Evolutionary conservation across 2,329 filamentous ascomycete genomes (phyloP).

Genomic region (Alternaria dauci): DNA sequence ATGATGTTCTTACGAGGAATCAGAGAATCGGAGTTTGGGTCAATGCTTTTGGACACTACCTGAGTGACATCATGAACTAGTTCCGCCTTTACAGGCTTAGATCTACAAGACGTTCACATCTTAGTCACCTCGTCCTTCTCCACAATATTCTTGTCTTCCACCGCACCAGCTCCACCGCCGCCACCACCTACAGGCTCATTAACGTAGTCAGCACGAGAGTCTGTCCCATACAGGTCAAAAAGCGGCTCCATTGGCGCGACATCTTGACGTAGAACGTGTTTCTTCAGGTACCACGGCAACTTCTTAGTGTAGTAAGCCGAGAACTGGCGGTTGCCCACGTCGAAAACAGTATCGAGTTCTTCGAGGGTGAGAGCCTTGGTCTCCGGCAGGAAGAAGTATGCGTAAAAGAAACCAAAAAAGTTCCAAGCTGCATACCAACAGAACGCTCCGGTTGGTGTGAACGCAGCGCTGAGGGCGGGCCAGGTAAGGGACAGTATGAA

Average conservation of each 20-base stretch:
- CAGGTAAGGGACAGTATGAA: slow-evolving; percentile 62
- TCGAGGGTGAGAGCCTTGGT: slow-evolving; percentile 44
- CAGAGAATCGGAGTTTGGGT: no score
- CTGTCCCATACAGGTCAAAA: slow-evolving; percentile 33
- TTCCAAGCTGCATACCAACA: slow-evolving; percentile 66
- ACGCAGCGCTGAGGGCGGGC: slow-evolving; percentile 59
- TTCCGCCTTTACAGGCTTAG: not conserved
- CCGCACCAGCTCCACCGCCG: not conserved
- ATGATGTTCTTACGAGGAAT: no score
- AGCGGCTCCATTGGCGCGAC: slow-evolving; percentile 38
- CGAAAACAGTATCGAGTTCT: slow-evolving; percentile 43
- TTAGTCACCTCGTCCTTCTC: slow-evolving; percentile 14
- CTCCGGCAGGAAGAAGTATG: slow-evolving; percentile 42
- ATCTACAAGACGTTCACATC: not conserved
- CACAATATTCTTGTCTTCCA: slow-evolving; percentile 2
- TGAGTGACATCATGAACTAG: no score
- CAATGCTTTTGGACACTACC: no score
- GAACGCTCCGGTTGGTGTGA: slow-evolving; percentile 62
- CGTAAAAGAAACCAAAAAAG: slow-evolving; percentile 59
- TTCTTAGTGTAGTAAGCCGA: slow-evolving; percentile 38
- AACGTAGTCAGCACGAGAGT: not conserved
- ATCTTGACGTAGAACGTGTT: slow-evolving; percentile 42
- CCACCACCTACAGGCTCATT: slow-evolving; percentile 10
- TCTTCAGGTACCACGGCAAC: slow-evolving; percentile 50
- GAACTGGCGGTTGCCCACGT: slow-evolving; percentile 39